Evolutionary conservation across 257 asterid species (phyloP).

Genomic region (Salvia miltiorrhiza): DNA sequence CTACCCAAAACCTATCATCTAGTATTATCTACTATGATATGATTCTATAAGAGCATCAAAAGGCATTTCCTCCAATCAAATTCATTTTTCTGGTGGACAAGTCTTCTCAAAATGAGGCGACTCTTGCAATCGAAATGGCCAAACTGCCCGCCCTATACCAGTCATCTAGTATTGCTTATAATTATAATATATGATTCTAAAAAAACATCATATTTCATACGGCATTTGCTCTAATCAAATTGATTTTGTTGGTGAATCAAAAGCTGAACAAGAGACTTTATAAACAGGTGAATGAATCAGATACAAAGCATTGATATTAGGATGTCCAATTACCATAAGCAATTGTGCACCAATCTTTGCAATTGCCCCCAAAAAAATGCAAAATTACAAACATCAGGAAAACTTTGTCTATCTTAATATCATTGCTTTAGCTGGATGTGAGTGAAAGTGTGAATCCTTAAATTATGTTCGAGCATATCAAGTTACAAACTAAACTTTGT

Average conservation of each 20-base stretch:
- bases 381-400: not conserved
- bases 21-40: not conserved
- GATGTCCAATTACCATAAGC: not conserved
- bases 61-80: not conserved
- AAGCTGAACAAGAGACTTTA: not conserved
- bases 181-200: not conserved
- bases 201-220: not conserved
- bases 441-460: not conserved
- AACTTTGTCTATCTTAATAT: not conserved
- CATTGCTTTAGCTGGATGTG: not conserved
- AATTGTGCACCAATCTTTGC: not conserved
- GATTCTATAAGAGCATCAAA: not conserved
- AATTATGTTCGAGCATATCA: conserved; percentile 2
- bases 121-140: not conserved
- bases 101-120: not conserved
- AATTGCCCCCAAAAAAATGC: not conserved
- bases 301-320: not conserved
- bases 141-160: not conserved
- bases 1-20: not conserved
- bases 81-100: not conserved
- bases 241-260: not conserved
- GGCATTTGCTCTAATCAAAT: not conserved
- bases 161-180: not conserved
- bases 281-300: not conserved
- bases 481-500: not conserved